A percentile compares a stretch with the other conserved stretches of the same genome.
phyloP scores from a whole-genome alignment of 331 rosid genomes.

The Dryas integrifolia region DNA sequence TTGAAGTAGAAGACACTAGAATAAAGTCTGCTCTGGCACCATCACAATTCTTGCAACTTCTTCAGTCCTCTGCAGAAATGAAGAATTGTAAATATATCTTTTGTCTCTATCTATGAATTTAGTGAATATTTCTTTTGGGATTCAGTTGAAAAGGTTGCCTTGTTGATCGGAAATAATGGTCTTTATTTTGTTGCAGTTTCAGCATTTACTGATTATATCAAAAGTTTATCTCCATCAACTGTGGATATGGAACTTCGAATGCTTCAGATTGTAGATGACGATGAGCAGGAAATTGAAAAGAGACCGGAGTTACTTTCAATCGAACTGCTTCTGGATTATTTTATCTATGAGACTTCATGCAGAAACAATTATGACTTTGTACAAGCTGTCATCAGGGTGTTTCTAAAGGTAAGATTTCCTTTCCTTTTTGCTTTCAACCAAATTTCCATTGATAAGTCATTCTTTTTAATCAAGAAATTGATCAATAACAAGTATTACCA shows the following conservation, averaged over 20 bases:
- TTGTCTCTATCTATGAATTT: conserved; percentile 19
- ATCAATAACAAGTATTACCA: background rate
- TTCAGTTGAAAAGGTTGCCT: conserved; percentile 12
- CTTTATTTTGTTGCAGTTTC: conserved; percentile 45
- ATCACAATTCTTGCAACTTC: conserved; percentile 59
- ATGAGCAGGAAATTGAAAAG: conserved; percentile 56
- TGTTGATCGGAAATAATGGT: background rate
- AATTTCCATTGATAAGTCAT: background rate
- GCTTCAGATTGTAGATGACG: conserved; percentile 73
- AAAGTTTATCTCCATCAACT: conserved; percentile 72
- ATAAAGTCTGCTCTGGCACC: conserved; percentile 35
- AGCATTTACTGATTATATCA: conserved; percentile 72
- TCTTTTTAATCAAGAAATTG: background rate
- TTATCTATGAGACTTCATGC: conserved; percentile 62
- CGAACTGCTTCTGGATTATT: conserved; percentile 73
- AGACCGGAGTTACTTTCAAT: conserved; percentile 61
- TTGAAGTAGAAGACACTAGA: conserved; percentile 31
- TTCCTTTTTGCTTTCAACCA: background rate
- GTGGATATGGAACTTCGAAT: conserved; percentile 88
- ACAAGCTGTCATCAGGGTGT: conserved; percentile 78
- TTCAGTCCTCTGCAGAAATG: conserved; percentile 53
- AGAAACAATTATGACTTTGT: conserved; percentile 84
- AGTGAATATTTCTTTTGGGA: background rate
- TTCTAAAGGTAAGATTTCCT: conserved; percentile 62
- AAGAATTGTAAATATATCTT: conserved; percentile 50